These are phyloP conservation scores for Maudiozyma bulderi DNA, from an alignment of 805 yeast genomes.

Conservation along the genomic window DNA sequence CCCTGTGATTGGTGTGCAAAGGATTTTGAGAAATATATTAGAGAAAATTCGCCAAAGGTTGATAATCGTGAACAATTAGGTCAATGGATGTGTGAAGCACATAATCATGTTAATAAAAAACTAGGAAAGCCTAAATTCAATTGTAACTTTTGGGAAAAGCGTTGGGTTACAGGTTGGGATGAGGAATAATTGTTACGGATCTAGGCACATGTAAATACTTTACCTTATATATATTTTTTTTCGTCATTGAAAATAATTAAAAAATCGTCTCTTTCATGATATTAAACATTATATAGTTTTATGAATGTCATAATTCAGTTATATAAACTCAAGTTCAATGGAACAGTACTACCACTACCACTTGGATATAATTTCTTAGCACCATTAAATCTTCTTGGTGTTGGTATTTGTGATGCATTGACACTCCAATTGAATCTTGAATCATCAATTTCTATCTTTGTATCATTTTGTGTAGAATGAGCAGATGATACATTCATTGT, in stretches of 20 bases:
- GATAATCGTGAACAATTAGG: conserved; percentile 71
- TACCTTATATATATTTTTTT: background rate
- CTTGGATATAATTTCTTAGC: conserved; percentile 79
- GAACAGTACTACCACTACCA: conserved; percentile 90
- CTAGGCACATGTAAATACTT: background rate
- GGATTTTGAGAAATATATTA: conserved; percentile 63
- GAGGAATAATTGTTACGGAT: conserved; percentile 1
- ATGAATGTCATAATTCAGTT: background rate
- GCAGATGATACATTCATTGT: conserved; percentile 4
- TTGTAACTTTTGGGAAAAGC: conserved; percentile 80
- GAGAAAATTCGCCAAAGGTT: conserved; percentile 44
- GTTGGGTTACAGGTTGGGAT: conserved; percentile 96
- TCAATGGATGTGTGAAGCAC: conserved; percentile 89
- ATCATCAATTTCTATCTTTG: conserved; percentile 51
- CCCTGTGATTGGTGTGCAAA: conserved; percentile 93
- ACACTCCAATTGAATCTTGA: conserved; percentile 53
- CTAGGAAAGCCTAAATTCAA: conserved; percentile 80
- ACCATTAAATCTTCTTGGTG: conserved; percentile 73
- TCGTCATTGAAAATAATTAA: background rate
- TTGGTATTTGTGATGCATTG: conserved; percentile 64
- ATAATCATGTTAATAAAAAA: conserved; percentile 82
- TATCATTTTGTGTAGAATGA: conserved; percentile 16
- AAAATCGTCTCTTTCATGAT: background rate
- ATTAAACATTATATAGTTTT: background rate
- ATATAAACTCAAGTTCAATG: conserved; percentile 44